phyloP scores from a whole-genome alignment of 306 rosid species.

The Sphenostylis stenocarpa region DNA sequence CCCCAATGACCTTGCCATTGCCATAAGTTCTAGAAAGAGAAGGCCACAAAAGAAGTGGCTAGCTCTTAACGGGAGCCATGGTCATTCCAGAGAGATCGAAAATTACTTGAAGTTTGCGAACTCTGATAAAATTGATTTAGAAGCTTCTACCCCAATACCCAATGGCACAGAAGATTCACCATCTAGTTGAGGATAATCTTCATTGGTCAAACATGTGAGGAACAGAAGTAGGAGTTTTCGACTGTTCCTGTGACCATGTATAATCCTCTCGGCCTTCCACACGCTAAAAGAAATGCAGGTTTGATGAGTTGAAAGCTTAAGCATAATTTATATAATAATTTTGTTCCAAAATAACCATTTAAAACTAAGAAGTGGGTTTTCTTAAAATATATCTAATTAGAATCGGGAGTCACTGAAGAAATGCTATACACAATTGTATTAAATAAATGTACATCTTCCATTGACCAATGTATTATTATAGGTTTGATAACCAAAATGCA shows the following conservation, averaged over 20 bases:
- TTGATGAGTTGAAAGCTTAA: too few species aligned
- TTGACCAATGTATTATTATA: too few species aligned
- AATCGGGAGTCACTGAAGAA: too few species aligned
- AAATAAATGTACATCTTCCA: too few species aligned
- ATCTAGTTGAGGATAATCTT: neutral
- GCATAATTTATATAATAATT: too few species aligned
- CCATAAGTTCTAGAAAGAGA: constrained; percentile 71
- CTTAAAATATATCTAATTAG: too few species aligned
- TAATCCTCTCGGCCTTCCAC: neutral
- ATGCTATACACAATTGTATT: too few species aligned
- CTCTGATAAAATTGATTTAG: constrained; percentile 44
- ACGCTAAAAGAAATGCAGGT: too few species aligned
- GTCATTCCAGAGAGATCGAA: constrained; percentile 55
- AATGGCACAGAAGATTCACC: neutral
- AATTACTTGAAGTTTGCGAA: constrained; percentile 58
- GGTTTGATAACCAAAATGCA: too few species aligned
- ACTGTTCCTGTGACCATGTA: constrained; percentile 63
- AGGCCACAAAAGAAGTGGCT: constrained; percentile 59
- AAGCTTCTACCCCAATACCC: constrained; percentile 37
- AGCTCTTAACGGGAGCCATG: constrained; percentile 47
- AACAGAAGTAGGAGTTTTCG: constrained; percentile 35
- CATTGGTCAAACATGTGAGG: constrained; percentile 52
- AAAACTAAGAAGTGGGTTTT: too few species aligned
- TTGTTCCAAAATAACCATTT: too few species aligned
- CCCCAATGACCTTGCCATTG: constrained; percentile 91